Percentiles rank a stretch among this genome's conserved stretches.
Conservation (phyloP, 2,329 filamentous ascomycete genomes). For the Colletotrichum tropicale region DNA sequence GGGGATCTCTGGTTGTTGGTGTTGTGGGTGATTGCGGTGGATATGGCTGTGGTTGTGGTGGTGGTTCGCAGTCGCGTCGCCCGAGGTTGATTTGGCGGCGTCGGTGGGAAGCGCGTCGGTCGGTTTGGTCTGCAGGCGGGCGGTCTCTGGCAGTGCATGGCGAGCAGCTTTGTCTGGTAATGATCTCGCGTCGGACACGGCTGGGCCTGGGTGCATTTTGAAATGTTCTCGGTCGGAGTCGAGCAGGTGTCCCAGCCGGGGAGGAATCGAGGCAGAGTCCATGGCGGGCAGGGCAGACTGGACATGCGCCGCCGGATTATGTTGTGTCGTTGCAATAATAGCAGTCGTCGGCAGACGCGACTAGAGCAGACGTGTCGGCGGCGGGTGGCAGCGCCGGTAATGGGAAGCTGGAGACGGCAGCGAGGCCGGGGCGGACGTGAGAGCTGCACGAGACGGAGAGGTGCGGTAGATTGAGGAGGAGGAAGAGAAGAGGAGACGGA, state of each 20-base stretch:
- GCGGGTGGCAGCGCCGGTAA: neutral
- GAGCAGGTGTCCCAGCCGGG: slow-evolving; percentile 10
- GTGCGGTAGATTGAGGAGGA: neutral
- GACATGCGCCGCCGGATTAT: neutral
- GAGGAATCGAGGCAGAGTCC: slow-evolving; percentile 18
- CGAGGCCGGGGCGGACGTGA: neutral
- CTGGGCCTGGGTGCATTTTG: slow-evolving; percentile 2
- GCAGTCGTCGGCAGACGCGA: neutral
- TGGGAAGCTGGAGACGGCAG: neutral
- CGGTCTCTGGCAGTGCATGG: neutral
- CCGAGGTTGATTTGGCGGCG: slow-evolving; percentile 1
- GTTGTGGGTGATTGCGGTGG: neutral
- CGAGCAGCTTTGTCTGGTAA: slow-evolving; percentile 1
- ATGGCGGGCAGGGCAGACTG: slow-evolving; percentile 6
- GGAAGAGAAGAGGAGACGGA: neutral
- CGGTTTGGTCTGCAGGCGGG: neutral
- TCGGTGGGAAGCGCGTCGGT: slow-evolving; percentile 3
- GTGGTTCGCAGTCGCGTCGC: slow-evolving; percentile 20
- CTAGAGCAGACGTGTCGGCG: neutral
- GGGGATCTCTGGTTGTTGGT: neutral
- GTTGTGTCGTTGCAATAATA: neutral
- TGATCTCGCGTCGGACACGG: neutral
- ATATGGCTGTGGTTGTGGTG: neutral
- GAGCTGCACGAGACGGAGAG: neutral
- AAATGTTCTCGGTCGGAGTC: slow-evolving; percentile 1